phyloP scores from a whole-genome alignment of 306 rosid species.

The Glycine latifolia region DNA sequence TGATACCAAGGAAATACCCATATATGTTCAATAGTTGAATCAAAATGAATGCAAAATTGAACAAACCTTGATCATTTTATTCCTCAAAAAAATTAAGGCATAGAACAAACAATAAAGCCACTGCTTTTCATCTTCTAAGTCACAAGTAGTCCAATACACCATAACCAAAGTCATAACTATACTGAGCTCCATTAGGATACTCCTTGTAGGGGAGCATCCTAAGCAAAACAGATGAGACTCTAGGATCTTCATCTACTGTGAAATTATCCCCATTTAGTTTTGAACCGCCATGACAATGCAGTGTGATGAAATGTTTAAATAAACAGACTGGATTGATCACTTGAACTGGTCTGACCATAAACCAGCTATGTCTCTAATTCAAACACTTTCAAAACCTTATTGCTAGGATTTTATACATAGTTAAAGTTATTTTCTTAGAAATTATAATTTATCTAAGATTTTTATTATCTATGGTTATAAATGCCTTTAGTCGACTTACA shows the following conservation, averaged over 20 bases:
- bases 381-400: background rate
- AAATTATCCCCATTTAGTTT: constrained; percentile 7
- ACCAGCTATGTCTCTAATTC: background rate
- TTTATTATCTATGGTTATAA: background rate
- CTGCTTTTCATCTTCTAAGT: constrained; percentile 1
- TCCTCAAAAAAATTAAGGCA: constrained; percentile 24
- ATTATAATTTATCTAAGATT: background rate
- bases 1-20: constrained; percentile 6
- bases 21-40: background rate
- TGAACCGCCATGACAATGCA: background rate
- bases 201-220: constrained; percentile 3
- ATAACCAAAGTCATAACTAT: background rate
- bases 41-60: constrained; percentile 18
- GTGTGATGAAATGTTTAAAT: background rate
- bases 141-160: constrained; percentile 20
- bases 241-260: background rate
- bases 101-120: constrained; percentile 33
- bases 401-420: background rate
- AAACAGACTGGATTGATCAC: background rate
- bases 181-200: constrained; percentile 20
- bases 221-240: constrained; percentile 1
- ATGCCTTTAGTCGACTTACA: background rate
- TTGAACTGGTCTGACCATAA: background rate
- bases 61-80: constrained; percentile 19
- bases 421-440: background rate